These are phyloP conservation scores for Boletus pseudo-olivaceus DNA, from an alignment of 768 basidiomycete genomes.

Conservation along the genomic window DNA sequence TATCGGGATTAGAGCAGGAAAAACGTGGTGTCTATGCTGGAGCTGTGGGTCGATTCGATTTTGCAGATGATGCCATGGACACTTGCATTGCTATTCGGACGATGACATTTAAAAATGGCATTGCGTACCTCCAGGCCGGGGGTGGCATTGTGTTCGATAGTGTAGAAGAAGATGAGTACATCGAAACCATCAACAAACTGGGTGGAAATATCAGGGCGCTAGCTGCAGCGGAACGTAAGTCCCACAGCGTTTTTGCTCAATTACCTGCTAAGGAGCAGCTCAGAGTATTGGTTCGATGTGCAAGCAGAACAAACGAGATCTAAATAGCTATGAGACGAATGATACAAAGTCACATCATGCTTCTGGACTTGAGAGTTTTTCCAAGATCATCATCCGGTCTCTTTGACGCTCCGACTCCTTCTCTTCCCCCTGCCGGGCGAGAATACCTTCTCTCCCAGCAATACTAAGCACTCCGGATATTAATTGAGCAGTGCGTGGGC, in stretches of 20 bases:
- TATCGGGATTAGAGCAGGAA: conserved; percentile 83
- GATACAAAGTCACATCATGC: conserved; percentile 12
- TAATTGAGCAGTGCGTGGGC: conserved; percentile 83
- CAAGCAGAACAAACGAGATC: conserved; percentile 44
- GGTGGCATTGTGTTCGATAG: conserved; percentile 98
- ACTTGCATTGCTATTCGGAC: conserved; percentile 98
- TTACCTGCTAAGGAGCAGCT: conserved; percentile 18
- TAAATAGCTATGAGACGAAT: conserved; percentile 19
- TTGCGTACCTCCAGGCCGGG: conserved; percentile 91
- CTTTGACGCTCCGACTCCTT: conserved; percentile 20
- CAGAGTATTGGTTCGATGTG: conserved; percentile 70
- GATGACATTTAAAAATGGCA: conserved; percentile 93
- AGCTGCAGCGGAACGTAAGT: conserved; percentile 84
- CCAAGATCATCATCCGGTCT: conserved; percentile 26
- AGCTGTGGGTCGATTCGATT: conserved; percentile 97
- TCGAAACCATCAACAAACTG: conserved; percentile 94
- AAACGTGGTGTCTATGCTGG: conserved; percentile 94
- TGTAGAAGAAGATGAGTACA: conserved; percentile 95
- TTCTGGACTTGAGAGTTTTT: conserved; percentile 20
- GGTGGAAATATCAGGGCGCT: conserved; percentile 82
- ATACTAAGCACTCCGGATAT: conserved; percentile 87
- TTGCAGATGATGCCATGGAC: conserved; percentile 92
- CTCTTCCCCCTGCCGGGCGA: conserved; percentile 37
- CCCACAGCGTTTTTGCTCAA: background rate
- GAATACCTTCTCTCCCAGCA: conserved; percentile 75